Evolutionary conservation across 768 basidiomycete species (phyloP).

Genomic region (Imleria badia): DNA sequence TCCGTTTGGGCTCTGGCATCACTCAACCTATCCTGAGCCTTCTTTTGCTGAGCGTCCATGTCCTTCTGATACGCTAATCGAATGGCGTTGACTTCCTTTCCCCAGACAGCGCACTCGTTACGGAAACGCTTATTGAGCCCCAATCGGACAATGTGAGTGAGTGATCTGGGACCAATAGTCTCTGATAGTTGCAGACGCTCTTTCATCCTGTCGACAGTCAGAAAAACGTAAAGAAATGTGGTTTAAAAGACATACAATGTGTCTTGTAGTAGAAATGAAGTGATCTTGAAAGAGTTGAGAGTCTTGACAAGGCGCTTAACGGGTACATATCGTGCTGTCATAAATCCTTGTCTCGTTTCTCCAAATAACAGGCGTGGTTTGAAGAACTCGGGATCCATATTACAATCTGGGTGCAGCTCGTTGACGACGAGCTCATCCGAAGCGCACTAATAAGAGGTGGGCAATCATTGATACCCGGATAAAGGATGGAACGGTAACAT

Average conservation of each 20-base stretch:
- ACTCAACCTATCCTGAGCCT: conserved; percentile 9
- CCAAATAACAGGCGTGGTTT: conserved; percentile 37
- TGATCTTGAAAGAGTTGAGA: conserved; percentile 4
- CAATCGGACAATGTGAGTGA: conserved; percentile 29
- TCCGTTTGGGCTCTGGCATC: conserved; percentile 15
- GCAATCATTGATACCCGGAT: background rate
- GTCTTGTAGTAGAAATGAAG: conserved; percentile 21
- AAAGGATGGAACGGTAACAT: background rate
- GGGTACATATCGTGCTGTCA: conserved; percentile 33
- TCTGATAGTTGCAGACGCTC: conserved; percentile 29
- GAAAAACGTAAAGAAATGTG: background rate
- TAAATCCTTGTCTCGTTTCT: conserved; percentile 43
- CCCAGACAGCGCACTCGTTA: conserved; percentile 25
- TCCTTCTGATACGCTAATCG: background rate
- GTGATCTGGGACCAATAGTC: conserved; percentile 20
- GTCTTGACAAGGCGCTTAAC: conserved; percentile 9
- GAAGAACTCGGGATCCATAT: conserved; percentile 21
- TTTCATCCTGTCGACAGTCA: conserved; percentile 18
- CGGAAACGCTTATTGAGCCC: conserved; percentile 35
- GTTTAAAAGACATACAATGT: conserved; percentile 19
- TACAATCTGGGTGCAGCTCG: conserved; percentile 21
- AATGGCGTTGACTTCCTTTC: conserved; percentile 13
- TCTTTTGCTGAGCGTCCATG: conserved; percentile 8
- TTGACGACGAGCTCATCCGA: conserved; percentile 19
- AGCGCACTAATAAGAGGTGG: conserved; percentile 4